These are phyloP conservation scores for Oryza meyeriana DNA, from an alignment of 176 grass and related monocot genomes.

Conservation along the genomic window DNA sequence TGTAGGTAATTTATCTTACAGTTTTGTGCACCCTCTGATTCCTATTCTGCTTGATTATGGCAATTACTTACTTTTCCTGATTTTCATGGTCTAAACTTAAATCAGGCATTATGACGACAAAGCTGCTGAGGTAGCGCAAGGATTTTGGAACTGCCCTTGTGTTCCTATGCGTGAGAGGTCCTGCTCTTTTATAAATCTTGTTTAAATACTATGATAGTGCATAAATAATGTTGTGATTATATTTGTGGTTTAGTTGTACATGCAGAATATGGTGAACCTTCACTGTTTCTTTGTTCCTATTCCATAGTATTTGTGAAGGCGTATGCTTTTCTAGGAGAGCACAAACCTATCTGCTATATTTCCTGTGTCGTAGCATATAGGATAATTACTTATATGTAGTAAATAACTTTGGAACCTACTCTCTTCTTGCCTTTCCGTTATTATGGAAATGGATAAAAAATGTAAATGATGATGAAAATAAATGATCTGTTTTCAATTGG, in stretches of 20 bases:
- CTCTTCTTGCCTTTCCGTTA: not conserved
- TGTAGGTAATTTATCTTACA: conserved; percentile 68
- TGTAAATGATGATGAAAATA: not conserved
- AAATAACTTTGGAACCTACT: not conserved
- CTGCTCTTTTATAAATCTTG: not conserved
- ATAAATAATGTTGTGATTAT: not conserved
- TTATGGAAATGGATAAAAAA: not conserved
- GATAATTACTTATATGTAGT: not conserved
- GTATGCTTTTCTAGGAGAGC: not conserved
- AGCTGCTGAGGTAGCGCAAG: conserved; percentile 82
- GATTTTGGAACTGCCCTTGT: conserved; percentile 99
- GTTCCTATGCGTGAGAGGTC: conserved; percentile 97
- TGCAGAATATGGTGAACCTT: not conserved
- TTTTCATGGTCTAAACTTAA: not conserved
- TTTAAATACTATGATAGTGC: not conserved
- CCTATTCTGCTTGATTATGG: not conserved
- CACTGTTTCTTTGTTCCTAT: not conserved
- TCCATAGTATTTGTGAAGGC: not conserved
- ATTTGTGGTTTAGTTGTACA: not conserved
- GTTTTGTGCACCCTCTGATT: not conserved
- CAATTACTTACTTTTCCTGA: not conserved
- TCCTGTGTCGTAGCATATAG: not conserved
- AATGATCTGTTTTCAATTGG: not conserved
- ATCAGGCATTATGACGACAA: conserved; percentile 99
- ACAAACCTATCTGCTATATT: not conserved